phyloP scores from a whole-genome alignment of 1,284 basidiomycete genomes.

The Malassezia equina region DNA sequence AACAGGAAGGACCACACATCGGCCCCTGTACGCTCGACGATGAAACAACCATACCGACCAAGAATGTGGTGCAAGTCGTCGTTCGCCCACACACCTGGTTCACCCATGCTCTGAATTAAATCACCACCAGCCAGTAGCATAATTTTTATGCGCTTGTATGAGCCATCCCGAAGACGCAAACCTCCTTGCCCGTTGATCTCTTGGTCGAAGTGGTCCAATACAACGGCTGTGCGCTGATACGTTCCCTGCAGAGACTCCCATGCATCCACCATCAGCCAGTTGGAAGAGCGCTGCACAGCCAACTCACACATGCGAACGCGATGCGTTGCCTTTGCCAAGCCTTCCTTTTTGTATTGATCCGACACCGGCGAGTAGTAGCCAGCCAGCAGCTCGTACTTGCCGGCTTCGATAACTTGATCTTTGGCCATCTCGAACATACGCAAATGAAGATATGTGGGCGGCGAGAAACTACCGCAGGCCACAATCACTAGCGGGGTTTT shows the following conservation, averaged over 20 bases:
- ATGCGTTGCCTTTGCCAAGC: conserved; percentile 42
- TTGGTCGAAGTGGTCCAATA: conserved; percentile 88
- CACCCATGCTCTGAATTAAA: conserved; percentile 92
- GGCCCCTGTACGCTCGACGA: conserved; percentile 87
- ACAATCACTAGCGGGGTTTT: conserved; percentile 49
- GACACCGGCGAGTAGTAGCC: conserved; percentile 83
- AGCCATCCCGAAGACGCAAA: conserved; percentile 34
- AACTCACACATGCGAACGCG: conserved; percentile 48
- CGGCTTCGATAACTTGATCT: conserved; percentile 83
- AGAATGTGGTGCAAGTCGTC: conserved; percentile 93
- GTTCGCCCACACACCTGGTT: conserved; percentile 96
- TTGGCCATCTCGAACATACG: conserved; percentile 98
- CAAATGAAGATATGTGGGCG: conserved; percentile 55
- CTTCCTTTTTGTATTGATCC: conserved; percentile 47
- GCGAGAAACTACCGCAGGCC: conserved; percentile 55
- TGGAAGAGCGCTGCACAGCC: conserved; percentile 46
- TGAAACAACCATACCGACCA: conserved; percentile 83
- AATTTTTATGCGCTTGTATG: conserved; percentile 52
- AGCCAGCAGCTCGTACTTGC: conserved; percentile 82
- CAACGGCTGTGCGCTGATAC: conserved; percentile 89
- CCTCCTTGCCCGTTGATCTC: conserved; percentile 64
- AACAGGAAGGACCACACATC: conserved; percentile 63
- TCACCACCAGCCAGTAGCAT: conserved; percentile 96
- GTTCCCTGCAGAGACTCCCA: conserved; percentile 86
- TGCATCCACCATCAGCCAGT: conserved; percentile 71